These are phyloP conservation scores for Xylaria sp. DNA, from an alignment of 2,329 filamentous ascomycete species.

Conservation along the genomic window DNA sequence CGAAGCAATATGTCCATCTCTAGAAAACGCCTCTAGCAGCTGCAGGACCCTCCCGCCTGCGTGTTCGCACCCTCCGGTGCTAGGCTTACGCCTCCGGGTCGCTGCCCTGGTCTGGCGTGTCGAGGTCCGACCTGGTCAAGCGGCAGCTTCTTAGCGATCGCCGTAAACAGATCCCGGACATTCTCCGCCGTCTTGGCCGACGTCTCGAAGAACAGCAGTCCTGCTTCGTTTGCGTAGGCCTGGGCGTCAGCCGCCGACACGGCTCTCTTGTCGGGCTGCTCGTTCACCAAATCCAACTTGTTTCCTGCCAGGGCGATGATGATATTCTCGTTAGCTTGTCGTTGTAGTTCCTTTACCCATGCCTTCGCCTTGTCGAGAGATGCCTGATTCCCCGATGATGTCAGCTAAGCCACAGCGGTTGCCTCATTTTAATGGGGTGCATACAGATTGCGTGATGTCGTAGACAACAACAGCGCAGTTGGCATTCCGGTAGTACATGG, in stretches of 20 bases:
- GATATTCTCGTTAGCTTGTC: conserved; percentile 99
- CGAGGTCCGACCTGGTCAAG: conserved; percentile 94
- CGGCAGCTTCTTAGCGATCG: conserved; percentile 96
- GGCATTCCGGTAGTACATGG: conserved; percentile 99
- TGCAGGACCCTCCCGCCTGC: conserved; percentile 58
- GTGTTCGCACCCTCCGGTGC: conserved; percentile 59
- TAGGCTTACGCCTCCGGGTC: conserved; percentile 59
- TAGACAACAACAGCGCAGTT: conserved; percentile 99
- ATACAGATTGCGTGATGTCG: conserved; percentile 97
- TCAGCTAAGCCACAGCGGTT: conserved; percentile 24
- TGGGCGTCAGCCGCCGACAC: conserved; percentile 88
- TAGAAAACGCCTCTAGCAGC: conserved; percentile 49
- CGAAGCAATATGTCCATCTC: conserved; percentile 19
- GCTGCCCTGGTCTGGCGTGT: conserved; percentile 70
- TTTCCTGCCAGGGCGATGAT: conserved; percentile 98
- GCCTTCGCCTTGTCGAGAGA: conserved; percentile 98
- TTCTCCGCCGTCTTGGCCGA: conserved; percentile 98
- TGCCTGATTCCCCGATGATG: conserved; percentile 57
- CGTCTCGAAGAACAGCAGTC: conserved; percentile 96
- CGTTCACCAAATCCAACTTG: conserved; percentile 93
- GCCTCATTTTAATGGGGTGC: conserved; percentile 39
- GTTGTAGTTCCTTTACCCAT: conserved; percentile 98
- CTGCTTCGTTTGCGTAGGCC: conserved; percentile 91
- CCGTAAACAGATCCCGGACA: conserved; percentile 92
- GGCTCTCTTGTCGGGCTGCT: conserved; percentile 93